phyloP scores from a whole-genome alignment of 2,329 filamentous ascomycete genomes.

The Fusarium falciforme region DNA sequence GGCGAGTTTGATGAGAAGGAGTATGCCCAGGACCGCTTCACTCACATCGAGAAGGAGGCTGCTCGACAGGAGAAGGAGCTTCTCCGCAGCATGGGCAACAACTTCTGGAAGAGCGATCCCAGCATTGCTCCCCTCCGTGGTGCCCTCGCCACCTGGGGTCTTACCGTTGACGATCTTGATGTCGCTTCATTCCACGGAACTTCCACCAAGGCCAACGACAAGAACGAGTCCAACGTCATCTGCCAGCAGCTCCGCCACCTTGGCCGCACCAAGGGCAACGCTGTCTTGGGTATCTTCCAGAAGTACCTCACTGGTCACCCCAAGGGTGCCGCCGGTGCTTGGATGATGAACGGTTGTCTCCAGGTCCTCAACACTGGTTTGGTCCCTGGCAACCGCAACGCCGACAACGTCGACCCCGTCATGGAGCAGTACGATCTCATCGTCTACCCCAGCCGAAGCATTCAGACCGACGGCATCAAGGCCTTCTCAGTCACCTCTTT shows the following conservation, averaged over 20 bases:
- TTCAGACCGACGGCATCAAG: constrained; percentile 98
- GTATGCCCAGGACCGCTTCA: constrained; percentile 85
- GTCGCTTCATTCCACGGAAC: constrained; percentile 99
- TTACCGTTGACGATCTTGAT: constrained; percentile 94
- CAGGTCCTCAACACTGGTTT: constrained; percentile 95
- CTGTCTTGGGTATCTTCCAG: constrained; percentile 96
- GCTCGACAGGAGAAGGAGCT: constrained; percentile 92
- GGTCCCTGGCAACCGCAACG: constrained; percentile 96
- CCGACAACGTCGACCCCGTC: constrained; percentile 94
- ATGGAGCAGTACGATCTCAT: constrained; percentile 99
- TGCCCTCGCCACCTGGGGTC: constrained; percentile 95
- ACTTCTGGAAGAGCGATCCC: constrained; percentile 97
- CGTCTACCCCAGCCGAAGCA: constrained; percentile 92
- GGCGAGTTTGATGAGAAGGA: constrained; percentile 82
- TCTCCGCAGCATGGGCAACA: constrained; percentile 92
- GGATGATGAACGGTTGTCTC: constrained; percentile 99
- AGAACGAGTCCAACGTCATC: constrained; percentile 98
- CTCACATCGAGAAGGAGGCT: constrained; percentile 88
- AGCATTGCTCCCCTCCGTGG: constrained; percentile 95
- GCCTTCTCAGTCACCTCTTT: constrained; percentile 99
- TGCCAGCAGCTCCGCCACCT: constrained; percentile 96
- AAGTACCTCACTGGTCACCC: constrained; percentile 99
- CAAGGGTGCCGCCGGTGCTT: constrained; percentile 98
- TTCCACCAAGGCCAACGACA: constrained; percentile 98
- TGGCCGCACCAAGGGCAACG: constrained; percentile 95